phyloP scores from a whole-genome alignment of 768 basidiomycete species.

The Podaxis pistillaris region DNA sequence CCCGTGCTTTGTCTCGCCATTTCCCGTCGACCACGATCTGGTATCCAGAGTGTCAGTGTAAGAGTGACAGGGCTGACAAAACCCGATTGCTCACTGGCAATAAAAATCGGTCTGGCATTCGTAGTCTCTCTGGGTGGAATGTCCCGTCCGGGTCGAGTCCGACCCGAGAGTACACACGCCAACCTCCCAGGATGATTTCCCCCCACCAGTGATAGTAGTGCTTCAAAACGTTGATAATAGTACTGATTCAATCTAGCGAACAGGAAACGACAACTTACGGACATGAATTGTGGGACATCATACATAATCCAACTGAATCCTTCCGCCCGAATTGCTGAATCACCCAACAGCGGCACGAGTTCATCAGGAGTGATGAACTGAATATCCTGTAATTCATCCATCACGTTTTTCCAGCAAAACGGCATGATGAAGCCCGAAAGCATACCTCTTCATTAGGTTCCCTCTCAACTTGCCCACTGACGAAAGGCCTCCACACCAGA shows the following conservation, averaged over 20 bases:
- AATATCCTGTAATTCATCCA: slow-evolving; percentile 22
- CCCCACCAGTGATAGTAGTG: slow-evolving; percentile 50
- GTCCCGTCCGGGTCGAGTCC: slow-evolving; percentile 17
- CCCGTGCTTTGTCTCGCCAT: slow-evolving; percentile 61
- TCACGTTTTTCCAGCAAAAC: neutral
- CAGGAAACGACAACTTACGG: slow-evolving; percentile 14
- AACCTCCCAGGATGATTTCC: slow-evolving; percentile 41
- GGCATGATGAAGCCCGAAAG: neutral
- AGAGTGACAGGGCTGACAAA: neutral
- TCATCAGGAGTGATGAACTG: slow-evolving; percentile 24
- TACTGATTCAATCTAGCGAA: neutral
- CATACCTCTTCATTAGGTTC: slow-evolving; percentile 33
- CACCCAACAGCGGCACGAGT: slow-evolving; percentile 22
- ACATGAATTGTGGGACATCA: slow-evolving; percentile 27
- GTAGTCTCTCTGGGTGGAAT: slow-evolving; percentile 16
- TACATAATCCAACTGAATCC: slow-evolving; percentile 28
- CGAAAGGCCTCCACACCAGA: slow-evolving; percentile 26
- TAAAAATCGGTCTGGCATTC: slow-evolving; percentile 32
- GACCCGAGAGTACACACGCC: slow-evolving; percentile 36
- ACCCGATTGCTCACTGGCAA: slow-evolving; percentile 14
- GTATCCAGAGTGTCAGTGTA: slow-evolving; percentile 9
- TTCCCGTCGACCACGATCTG: slow-evolving; percentile 26
- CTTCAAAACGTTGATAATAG: slow-evolving; percentile 20
- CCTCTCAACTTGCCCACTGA: slow-evolving; percentile 19
- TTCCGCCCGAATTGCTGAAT: slow-evolving; percentile 21